A percentile compares a stretch with the other conserved stretches of the same genome.
Evolutionary conservation across 805 yeast genomes (phyloP).

Genomic region (Dipodascopsis uninucleata): DNA sequence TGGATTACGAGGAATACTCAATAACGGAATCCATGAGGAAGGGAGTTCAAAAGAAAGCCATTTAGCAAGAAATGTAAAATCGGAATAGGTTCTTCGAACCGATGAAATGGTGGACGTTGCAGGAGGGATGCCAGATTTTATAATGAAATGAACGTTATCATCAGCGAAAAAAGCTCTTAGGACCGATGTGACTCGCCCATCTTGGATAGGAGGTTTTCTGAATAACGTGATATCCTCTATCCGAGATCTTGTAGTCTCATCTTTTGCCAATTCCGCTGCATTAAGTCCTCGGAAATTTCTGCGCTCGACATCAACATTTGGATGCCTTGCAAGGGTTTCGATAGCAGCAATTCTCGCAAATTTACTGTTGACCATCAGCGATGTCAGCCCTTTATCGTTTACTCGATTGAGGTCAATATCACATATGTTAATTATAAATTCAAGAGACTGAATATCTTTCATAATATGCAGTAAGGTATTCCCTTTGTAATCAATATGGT

Average conservation of each 20-base stretch:
- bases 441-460: conserved; percentile 44
- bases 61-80: conserved; percentile 36
- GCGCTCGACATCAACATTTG: conserved; percentile 45
- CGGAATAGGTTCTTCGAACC: conserved; percentile 34
- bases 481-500: conserved; percentile 69
- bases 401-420: conserved; percentile 55
- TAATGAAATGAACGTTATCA: conserved; percentile 26
- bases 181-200: conserved; percentile 27
- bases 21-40: conserved; percentile 39
- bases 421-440: conserved; percentile 40
- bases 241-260: conserved; percentile 26
- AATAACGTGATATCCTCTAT: conserved; percentile 30
- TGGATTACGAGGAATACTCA: conserved; percentile 33
- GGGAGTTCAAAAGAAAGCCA: conserved; percentile 38
- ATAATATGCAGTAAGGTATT: conserved; percentile 75
- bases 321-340: conserved; percentile 46
- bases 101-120: conserved; percentile 23
- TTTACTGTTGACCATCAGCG: conserved; percentile 66
- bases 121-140: conserved; percentile 27
- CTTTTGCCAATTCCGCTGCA: conserved; percentile 39
- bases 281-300: conserved; percentile 33
- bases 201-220: conserved; percentile 14
- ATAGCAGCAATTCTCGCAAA: conserved; percentile 65
- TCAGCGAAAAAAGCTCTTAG: conserved; percentile 27
- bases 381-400: conserved; percentile 59